Percentiles rank a stretch among this genome's conserved stretches.
Evolutionary conservation across 306 rosid species (phyloP).

Genomic region (Begonia fuchsioides): DNA sequence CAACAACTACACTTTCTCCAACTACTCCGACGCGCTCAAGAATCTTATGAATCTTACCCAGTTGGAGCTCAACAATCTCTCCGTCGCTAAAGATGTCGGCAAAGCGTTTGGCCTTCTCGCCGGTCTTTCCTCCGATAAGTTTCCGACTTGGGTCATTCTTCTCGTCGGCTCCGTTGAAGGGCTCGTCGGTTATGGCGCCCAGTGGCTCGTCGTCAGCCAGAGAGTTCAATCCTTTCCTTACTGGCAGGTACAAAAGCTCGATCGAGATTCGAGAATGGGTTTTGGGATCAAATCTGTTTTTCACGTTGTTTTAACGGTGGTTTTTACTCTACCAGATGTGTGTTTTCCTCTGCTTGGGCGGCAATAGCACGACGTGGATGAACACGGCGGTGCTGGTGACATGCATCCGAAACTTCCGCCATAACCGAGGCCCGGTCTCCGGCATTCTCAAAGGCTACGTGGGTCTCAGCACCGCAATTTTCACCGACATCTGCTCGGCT

Average conservation of each 20-base stretch:
- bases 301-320: neutral
- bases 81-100: conserved; percentile 74
- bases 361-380: conserved; percentile 97
- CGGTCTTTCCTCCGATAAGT: conserved; percentile 53
- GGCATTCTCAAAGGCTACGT: conserved; percentile 77
- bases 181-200: conserved; percentile 64
- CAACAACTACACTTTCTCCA: conserved; percentile 92
- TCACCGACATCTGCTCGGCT: conserved; percentile 68
- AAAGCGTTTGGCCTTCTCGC: conserved; percentile 87
- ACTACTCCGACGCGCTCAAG: conserved; percentile 72
- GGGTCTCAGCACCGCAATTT: conserved; percentile 84
- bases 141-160: conserved; percentile 65
- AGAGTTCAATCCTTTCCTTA: conserved; percentile 48
- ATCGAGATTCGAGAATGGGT: neutral
- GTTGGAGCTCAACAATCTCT: conserved; percentile 56
- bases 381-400: conserved; percentile 89
- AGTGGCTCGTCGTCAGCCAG: conserved; percentile 83
- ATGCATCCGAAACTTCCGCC: conserved; percentile 61
- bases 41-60: conserved; percentile 76
- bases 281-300: neutral
- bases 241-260: conserved; percentile 54
- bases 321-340: conserved; percentile 42
- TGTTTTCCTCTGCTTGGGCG: conserved; percentile 76
- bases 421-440: conserved; percentile 73
- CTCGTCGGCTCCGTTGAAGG: conserved; percentile 73